phyloP scores from a whole-genome alignment of 2,329 filamentous ascomycete genomes.

The Pseudogymnoascus sp. region DNA sequence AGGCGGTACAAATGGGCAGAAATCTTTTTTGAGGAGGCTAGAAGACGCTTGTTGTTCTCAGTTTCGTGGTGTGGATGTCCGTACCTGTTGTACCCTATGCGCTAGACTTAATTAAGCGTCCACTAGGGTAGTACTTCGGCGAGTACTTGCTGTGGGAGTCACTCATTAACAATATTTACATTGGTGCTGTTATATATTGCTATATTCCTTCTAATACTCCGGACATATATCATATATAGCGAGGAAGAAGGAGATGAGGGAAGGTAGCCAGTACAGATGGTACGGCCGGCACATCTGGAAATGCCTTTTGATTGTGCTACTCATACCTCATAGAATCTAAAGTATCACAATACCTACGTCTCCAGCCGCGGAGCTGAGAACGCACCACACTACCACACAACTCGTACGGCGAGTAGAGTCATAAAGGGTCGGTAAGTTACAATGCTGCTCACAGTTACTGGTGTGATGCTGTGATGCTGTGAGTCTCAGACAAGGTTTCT shows the following conservation, averaged over 20 bases:
- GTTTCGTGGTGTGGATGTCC: neutral
- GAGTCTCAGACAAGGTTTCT: slow-evolving; percentile 3
- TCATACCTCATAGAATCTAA: neutral
- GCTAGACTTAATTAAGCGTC: neutral
- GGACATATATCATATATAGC: neutral
- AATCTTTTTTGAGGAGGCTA: slow-evolving; percentile 5
- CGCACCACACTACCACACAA: neutral
- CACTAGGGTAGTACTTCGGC: neutral
- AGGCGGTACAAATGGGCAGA: neutral
- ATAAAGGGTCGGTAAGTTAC: neutral
- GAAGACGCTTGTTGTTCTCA: neutral
- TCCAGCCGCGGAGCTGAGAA: neutral
- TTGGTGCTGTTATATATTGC: neutral
- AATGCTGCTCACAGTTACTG: neutral
- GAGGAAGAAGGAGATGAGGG: neutral
- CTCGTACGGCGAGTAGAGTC: neutral
- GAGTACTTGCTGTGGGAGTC: neutral
- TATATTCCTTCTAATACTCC: neutral
- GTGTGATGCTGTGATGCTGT: neutral
- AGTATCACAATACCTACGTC: neutral
- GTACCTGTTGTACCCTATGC: slow-evolving; percentile 3
- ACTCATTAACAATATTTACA: neutral
- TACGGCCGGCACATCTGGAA: neutral
- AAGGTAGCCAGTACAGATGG: neutral
- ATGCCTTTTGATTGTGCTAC: neutral